These are phyloP conservation scores for Didymella pomorum DNA, from an alignment of 2,329 filamentous ascomycete genomes.

Conservation along the genomic window DNA sequence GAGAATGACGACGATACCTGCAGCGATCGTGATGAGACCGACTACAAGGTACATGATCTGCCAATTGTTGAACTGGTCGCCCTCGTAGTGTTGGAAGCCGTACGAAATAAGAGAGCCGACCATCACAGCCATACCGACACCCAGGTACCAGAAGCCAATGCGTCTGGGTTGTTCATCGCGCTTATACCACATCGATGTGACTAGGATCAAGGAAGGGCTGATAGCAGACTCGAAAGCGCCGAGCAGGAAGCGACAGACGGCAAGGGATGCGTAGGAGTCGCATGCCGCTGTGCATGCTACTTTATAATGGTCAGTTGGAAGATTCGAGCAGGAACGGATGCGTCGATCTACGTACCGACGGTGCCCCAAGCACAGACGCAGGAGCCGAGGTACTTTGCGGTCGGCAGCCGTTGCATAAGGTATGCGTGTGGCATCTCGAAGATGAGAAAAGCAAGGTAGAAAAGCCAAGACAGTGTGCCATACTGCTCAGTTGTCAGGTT, in stretches of 20 bases:
- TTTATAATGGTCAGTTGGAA: conserved; percentile 18
- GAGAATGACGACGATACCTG: conserved; percentile 56
- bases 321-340: too few species aligned
- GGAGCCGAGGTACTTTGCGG: conserved; percentile 61
- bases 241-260: conserved; percentile 60
- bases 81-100: conserved; percentile 62
- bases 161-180: conserved; percentile 68
- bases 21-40: conserved; percentile 44
- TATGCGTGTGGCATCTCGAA: conserved; percentile 56
- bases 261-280: conserved; percentile 60
- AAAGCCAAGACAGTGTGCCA: conserved; percentile 47
- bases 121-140: conserved; percentile 63
- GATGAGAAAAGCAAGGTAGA: conserved; percentile 50
- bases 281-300: conserved; percentile 54
- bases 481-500: conserved; percentile 49
- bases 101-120: conserved; percentile 66
- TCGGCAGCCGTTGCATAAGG: conserved; percentile 62
- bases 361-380: conserved; percentile 58
- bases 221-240: conserved; percentile 60
- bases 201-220: conserved; percentile 67
- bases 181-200: conserved; percentile 73
- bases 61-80: conserved; percentile 66
- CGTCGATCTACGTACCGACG: conserved; percentile 31
- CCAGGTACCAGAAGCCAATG: conserved; percentile 53
- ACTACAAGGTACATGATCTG: conserved; percentile 73